phyloP scores from a whole-genome alignment of 1,139 yeast species.

The Maudiozyma humilis region DNA sequence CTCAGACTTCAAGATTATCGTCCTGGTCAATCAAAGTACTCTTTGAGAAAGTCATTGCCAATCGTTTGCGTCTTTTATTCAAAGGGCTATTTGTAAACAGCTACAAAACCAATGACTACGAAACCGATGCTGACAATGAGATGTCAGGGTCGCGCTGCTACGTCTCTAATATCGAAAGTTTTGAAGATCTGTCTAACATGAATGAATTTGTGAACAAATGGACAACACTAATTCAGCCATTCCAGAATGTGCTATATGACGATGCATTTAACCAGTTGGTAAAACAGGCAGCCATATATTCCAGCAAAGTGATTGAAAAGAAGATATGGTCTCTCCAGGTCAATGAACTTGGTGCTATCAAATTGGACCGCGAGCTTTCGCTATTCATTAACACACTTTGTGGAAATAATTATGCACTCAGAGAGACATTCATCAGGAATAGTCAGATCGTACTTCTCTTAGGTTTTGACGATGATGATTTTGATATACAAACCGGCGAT shows the following conservation, averaged over 20 bases:
- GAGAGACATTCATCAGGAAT: slow-evolving; percentile 71
- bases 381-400: slow-evolving; percentile 59
- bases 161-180: slow-evolving; percentile 29
- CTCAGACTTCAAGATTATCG: slow-evolving; percentile 23
- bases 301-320: slow-evolving; percentile 52
- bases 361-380: slow-evolving; percentile 75
- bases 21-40: slow-evolving; percentile 26
- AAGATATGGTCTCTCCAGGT: slow-evolving; percentile 61
- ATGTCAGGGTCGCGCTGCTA: slow-evolving; percentile 13
- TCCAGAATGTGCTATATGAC: slow-evolving; percentile 49
- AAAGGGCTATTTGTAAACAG: slow-evolving; percentile 18
- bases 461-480: slow-evolving; percentile 79
- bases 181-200: slow-evolving; percentile 33
- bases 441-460: slow-evolving; percentile 77
- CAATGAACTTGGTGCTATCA: slow-evolving; percentile 77
- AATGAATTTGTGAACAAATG: slow-evolving; percentile 53
- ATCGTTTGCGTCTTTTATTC: slow-evolving; percentile 19
- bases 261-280: slow-evolving; percentile 44
- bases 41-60: slow-evolving; percentile 23
- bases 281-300: slow-evolving; percentile 41
- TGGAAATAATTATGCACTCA: slow-evolving; percentile 55
- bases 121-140: background rate
- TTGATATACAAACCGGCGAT: slow-evolving; percentile 35
- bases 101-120: slow-evolving; percentile 17
- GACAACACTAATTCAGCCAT: slow-evolving; percentile 59